phyloP scores from a whole-genome alignment of 768 basidiomycete species.

The Mycena leptocephala region DNA sequence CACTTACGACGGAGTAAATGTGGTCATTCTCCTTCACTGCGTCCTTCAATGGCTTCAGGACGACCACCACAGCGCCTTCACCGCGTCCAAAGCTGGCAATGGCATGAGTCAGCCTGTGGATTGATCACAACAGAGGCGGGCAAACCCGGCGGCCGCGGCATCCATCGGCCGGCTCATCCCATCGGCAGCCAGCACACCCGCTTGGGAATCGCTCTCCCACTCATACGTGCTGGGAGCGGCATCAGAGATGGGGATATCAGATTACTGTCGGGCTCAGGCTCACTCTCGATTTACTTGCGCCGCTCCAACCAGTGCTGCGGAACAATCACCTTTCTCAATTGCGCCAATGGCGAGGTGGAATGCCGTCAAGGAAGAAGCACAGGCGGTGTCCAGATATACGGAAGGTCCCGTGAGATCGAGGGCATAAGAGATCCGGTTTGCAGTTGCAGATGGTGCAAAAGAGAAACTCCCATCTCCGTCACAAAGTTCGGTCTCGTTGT shows the following conservation, averaged over 20 bases:
- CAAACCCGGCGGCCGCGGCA: neutral
- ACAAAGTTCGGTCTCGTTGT: no score
- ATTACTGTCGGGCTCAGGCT: neutral
- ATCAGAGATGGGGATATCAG: neutral
- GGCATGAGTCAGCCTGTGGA: neutral
- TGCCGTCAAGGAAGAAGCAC: neutral
- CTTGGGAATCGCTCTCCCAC: neutral
- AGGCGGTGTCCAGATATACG: neutral
- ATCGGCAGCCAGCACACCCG: neutral
- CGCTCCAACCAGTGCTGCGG: conserved; percentile 54
- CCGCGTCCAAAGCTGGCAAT: conserved; percentile 36
- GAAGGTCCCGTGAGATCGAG: neutral
- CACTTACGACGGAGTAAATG: conserved; percentile 43
- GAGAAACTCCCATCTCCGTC: no score
- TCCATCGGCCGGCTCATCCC: neutral
- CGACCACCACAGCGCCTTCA: conserved; percentile 24
- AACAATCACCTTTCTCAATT: conserved; percentile 46
- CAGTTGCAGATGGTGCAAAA: neutral
- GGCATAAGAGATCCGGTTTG: neutral
- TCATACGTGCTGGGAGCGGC: neutral
- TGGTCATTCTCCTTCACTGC: conserved; percentile 48
- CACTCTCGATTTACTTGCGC: conserved; percentile 39
- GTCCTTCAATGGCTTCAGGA: conserved; percentile 44
- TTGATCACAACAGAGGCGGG: neutral
- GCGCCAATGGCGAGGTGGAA: conserved; percentile 51